Base-by-base conservation (phyloP, 768 basidiomycete species). In the Boletellus ananas region DNA sequence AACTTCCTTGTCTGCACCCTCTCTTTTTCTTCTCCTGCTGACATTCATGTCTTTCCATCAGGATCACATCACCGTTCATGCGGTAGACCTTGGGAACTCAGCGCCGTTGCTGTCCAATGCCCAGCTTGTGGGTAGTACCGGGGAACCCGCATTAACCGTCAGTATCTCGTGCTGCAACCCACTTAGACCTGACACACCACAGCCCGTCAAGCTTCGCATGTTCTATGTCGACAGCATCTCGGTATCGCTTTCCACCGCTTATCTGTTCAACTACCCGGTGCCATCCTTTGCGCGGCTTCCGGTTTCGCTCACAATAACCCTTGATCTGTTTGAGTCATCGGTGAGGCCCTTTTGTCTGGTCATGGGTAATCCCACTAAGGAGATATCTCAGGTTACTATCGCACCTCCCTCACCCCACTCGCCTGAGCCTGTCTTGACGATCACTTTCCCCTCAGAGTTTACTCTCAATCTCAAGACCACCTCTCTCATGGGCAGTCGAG, bases 401-500 rank as follows among this genome's bases (percentile, higher is more conserved):
- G 75, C 74, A 14, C 83, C 87, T 2, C 89, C 90, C 20, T 66
- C 73, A 41, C 66, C 78, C 36, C 56, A 76, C 61, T 73, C 79
- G 42, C 43, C 76, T 49, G 61, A 84, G 58, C 80, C 90, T 45
- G 74, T 77, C 54, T 56, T 95, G 49, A 81, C 83, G 1, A 64
- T 95, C 33, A 82, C 81, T 27, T 79, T 99, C 18, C 81, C 88
- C 21, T 87, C 92, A 2, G 84, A 90, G 60, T 96, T 99, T 61
- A 82, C 82, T 14, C 82, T 99, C 17, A 83, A 88, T 58, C 75
- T 99, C 37, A 82, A 85, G 43, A 94, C 91, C 11, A 91, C 85
- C 7, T 97, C 94, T 23, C 78, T 97, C 4, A 85, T 98, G 74
- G 96, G 96, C 17, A 94, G 90, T 57, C 84, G 95, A 39, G 94